Evolutionary conservation across 139 green algal genomes (phyloP).

Genomic region (Ettlia oleoabundans): DNA sequence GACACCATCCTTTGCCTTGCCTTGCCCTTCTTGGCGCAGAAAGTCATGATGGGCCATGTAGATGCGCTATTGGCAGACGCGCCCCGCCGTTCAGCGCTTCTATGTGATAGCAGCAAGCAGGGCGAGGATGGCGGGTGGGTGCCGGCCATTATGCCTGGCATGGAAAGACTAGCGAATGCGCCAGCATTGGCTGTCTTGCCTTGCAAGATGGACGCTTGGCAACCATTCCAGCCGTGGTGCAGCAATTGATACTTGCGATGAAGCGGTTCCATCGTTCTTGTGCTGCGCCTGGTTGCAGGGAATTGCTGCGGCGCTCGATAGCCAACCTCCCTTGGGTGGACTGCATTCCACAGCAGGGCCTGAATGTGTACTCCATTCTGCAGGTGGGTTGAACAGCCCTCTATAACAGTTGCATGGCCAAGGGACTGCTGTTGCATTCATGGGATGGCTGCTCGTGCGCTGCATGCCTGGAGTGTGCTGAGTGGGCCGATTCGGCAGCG

Average conservation of each 20-base stretch:
- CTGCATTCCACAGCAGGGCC: conserved; percentile 65
- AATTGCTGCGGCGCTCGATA: conserved; percentile 44
- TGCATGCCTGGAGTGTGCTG: too few relatives aligned
- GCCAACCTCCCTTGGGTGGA: conserved; percentile 77
- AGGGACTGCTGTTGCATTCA: too few relatives aligned
- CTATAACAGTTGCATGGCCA: too few relatives aligned
- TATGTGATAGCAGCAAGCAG: conserved; percentile 52
- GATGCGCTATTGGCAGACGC: conserved; percentile 52
- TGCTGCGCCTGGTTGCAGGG: conserved; percentile 34
- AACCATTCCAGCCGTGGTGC: too few relatives aligned
- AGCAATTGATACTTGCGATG: too few relatives aligned
- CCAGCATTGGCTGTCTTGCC: too few relatives aligned
- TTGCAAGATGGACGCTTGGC: not conserved
- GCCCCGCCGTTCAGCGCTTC: conserved; percentile 54
- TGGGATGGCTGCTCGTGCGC: too few relatives aligned
- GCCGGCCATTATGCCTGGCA: not conserved
- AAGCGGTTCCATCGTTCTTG: too few relatives aligned
- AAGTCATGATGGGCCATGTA: conserved; percentile 46
- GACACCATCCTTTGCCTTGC: not conserved
- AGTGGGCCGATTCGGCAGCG: too few relatives aligned
- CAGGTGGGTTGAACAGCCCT: too few relatives aligned
- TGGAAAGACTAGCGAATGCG: too few relatives aligned
- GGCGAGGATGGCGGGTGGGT: conserved; percentile 19
- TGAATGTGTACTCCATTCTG: conserved; percentile 92
- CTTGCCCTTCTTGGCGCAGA: too few relatives aligned